Evolutionary conservation across 78 protist genomes (phyloP).

Genomic region (Acrasis kona): DNA sequence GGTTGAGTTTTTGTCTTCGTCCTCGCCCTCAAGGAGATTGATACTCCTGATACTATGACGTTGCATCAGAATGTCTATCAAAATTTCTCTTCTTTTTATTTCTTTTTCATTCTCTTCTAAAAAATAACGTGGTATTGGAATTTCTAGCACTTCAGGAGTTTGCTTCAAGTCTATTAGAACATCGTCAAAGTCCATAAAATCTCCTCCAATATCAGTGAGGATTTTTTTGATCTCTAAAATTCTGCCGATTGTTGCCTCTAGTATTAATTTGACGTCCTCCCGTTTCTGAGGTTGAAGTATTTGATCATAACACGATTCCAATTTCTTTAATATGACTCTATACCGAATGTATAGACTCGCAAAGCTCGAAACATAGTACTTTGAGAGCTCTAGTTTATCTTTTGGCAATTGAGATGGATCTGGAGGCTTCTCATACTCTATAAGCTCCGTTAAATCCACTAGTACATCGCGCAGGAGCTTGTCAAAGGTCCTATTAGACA

Average conservation of each 20-base stretch:
- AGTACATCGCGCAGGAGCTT: conserved; percentile 17
- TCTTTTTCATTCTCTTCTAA: not conserved
- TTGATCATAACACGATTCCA: conserved; percentile 57
- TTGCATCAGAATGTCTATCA: no score
- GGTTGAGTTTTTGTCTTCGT: not conserved
- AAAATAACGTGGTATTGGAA: conserved; percentile 12
- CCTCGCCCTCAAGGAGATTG: not conserved
- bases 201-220: not conserved
- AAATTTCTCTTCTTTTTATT: not conserved
- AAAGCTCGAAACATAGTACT: not conserved
- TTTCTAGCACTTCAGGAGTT: conserved; percentile 39
- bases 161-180: conserved; percentile 52
- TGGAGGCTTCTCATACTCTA: conserved; percentile 6
- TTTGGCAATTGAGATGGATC: not conserved
- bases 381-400: not conserved
- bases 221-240: conserved; percentile 35
- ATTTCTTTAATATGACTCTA: conserved; percentile 23
- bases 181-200: conserved; percentile 35
- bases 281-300: conserved; percentile 61
- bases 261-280: conserved; percentile 9
- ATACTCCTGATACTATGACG: no score
- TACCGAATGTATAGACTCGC: conserved; percentile 33
- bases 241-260: conserved; percentile 40
- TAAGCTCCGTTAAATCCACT: conserved; percentile 21
- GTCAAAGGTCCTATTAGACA: conserved; percentile 9